These are phyloP conservation scores for Apiospora marii DNA, from an alignment of 2,329 filamentous ascomycete species.

Conservation along the genomic window DNA sequence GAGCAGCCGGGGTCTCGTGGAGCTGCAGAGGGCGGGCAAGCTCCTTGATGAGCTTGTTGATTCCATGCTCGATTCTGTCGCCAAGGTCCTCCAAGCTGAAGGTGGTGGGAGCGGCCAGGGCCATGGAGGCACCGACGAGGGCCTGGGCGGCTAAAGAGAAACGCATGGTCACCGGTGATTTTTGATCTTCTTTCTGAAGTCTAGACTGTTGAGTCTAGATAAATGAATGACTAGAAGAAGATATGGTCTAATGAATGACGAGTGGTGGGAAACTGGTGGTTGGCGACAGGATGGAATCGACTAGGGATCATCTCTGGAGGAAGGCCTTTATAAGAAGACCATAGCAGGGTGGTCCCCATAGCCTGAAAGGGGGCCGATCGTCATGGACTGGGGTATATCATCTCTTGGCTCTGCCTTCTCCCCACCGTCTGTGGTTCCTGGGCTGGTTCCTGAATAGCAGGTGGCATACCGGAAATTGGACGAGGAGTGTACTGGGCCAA, in stretches of 20 bases:
- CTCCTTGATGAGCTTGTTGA: slow-evolving; percentile 26
- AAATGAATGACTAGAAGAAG: slow-evolving; percentile 14
- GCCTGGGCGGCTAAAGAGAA: slow-evolving; percentile 22
- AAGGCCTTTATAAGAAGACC: slow-evolving; percentile 17
- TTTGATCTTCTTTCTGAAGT: slow-evolving; percentile 17
- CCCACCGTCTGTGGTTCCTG: slow-evolving; percentile 22
- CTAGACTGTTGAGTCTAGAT: background rate
- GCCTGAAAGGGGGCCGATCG: slow-evolving; percentile 21
- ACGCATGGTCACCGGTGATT: slow-evolving; percentile 21
- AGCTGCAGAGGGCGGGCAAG: slow-evolving; percentile 5
- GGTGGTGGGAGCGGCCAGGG: background rate
- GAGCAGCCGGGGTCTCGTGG: background rate
- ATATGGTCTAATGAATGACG: background rate
- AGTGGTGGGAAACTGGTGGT: slow-evolving; percentile 8
- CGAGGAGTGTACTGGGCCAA: slow-evolving; percentile 17
- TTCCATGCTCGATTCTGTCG: background rate
- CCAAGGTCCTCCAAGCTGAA: background rate
- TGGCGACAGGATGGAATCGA: background rate
- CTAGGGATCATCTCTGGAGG: slow-evolving; percentile 14
- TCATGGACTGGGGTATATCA: slow-evolving; percentile 18
- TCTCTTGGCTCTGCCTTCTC: slow-evolving; percentile 23
- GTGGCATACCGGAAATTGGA: slow-evolving; percentile 23
- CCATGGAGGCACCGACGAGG: slow-evolving; percentile 20
- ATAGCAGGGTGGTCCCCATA: slow-evolving; percentile 4
- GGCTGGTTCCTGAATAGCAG: slow-evolving; percentile 22